A percentile compares a stretch with the other conserved stretches of the same genome.
phyloP scores from a whole-genome alignment of 352 stramenopile species.

The Phytophthora lateralis region DNA sequence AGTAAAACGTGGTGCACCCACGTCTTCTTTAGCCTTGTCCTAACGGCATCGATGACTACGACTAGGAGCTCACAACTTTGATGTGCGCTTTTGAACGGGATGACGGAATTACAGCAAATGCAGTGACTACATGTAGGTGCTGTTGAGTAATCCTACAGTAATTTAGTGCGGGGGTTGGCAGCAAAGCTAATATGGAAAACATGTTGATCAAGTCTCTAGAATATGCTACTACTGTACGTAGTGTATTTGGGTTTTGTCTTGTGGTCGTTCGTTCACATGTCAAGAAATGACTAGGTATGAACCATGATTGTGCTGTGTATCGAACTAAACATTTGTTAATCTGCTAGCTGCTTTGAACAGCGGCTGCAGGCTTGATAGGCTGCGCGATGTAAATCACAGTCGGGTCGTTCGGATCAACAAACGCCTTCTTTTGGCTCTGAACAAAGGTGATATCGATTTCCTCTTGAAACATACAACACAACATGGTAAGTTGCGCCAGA shows the following conservation, averaged over 20 bases:
- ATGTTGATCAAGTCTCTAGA: too few relatives aligned
- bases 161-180: too few relatives aligned
- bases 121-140: background rate
- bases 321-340: background rate
- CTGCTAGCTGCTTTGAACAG: constrained; percentile 1
- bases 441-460: constrained; percentile 76
- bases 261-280: too few relatives aligned
- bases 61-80: too few relatives aligned
- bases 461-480: constrained; percentile 32
- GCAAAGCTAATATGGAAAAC: too few relatives aligned
- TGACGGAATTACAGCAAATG: background rate
- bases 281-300: too few relatives aligned
- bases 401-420: constrained; percentile 88
- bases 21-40: too few relatives aligned
- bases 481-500: background rate
- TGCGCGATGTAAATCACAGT: constrained; percentile 86
- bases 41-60: too few relatives aligned
- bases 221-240: too few relatives aligned
- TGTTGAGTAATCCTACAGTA: background rate
- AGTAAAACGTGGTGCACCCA: too few relatives aligned
- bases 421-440: constrained; percentile 82
- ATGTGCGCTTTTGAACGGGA: background rate
- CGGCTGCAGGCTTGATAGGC: constrained; percentile 40
- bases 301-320: background rate
- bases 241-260: too few relatives aligned